Conservation (phyloP, 176 grass and related monocot genomes). For the Musa troglodytarum region DNA sequence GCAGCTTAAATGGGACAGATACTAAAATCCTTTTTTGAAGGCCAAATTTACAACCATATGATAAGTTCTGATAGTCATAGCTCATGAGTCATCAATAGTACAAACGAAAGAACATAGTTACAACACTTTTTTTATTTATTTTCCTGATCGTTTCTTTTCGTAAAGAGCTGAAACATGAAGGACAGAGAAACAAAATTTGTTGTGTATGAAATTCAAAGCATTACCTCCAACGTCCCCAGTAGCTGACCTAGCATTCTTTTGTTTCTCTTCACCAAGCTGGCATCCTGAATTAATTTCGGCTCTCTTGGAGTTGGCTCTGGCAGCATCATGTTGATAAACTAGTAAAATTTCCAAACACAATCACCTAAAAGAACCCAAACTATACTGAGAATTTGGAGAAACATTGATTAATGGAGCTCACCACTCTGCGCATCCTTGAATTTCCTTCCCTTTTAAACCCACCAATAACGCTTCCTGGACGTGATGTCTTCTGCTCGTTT, state of each 20-base stretch:
- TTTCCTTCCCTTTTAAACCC: constrained; percentile 59
- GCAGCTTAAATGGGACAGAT: neutral
- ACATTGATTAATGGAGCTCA: constrained; percentile 12
- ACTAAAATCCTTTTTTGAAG: neutral
- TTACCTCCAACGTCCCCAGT: constrained; percentile 88
- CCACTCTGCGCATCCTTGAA: constrained; percentile 34
- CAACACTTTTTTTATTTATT: no score
- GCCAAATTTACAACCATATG: neutral
- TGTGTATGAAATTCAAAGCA: neutral
- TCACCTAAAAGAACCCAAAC: constrained; percentile 5
- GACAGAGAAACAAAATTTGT: no score
- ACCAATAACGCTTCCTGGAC: constrained; percentile 26
- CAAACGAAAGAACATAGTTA: no score
- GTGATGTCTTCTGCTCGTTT: constrained; percentile 23
- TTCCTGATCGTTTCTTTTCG: no score
- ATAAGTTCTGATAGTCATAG: no score
- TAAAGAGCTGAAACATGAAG: no score
- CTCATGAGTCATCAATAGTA: no score
- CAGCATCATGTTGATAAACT: constrained; percentile 58
- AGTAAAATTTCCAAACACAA: constrained; percentile 15
- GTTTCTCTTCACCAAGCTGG: constrained; percentile 77
- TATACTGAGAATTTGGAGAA: neutral
- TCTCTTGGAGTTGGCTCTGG: constrained; percentile 83
- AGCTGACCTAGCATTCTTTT: constrained; percentile 94
- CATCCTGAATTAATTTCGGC: constrained; percentile 56